Evolutionary conservation across 495 filamentous ascomycete species (phyloP), one percentile per base, ranked within the genome.

Genomic region (Talaromyces wortmannii): DNA sequence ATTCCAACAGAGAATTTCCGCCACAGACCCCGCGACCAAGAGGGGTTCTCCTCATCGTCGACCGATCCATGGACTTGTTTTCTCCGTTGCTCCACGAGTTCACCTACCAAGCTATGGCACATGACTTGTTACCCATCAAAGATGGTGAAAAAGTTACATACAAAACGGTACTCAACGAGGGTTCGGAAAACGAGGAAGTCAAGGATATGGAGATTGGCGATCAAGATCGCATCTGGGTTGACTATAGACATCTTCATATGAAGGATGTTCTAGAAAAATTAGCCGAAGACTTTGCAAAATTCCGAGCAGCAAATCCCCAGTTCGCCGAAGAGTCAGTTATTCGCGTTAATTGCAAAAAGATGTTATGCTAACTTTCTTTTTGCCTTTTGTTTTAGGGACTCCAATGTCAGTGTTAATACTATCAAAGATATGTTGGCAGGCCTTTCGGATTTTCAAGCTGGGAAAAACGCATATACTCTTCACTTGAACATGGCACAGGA

Each of bases 401-500:
- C 83, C 54, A 84, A 85, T 32, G 73, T 81, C 29, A 95, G 81
- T 64, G 75, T 98, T 43, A 91, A 92, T 73, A 90, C 87, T 48
- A 97, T 98, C 66, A 91, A 91, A 67, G 90, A 96, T 66, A 98
- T 98, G 94, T 72, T 98, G 68, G 94, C 88, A 11, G 92, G 91
- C 42, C 75, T 98, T 55, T 91, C 91, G 23, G 90, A 98, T 62
- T 98, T 95, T 64, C 90, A 95, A 55, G 87, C 90, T 65, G 88
- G 92, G 72, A 96, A 97, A 70, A 88, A 95, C 66, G 87, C 90
- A 33, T 98, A 97, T 64, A 92, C 94, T 0, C 77, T 98, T 31
- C 94, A 98, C 67, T 75, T 98, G 13, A 92, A 82, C 58, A 98
- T 98, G 94, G 95, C 94, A n/a, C 88, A 96, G 63, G 92, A 96